Evolutionary conservation across 441 rosid genomes (phyloP), one percentile per base, ranked within the genome.

Genomic region (Macaranga tanarius): DNA sequence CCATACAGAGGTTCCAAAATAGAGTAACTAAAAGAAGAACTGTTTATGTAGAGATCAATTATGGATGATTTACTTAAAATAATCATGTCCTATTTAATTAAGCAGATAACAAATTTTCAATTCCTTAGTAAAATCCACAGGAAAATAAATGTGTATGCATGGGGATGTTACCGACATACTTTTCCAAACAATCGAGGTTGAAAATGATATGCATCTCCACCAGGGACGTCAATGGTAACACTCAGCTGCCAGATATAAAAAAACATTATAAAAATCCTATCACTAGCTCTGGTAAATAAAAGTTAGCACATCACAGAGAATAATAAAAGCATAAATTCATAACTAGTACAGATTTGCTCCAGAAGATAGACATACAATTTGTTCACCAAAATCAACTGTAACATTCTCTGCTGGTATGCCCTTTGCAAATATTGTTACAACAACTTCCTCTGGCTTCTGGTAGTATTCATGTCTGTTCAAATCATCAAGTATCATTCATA

Each of bases 111-210:
- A 59, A n/a, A 23, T 3, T 5, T 40, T 34, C 23, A 20, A 52
- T 17, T 12, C 23, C 16, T 15, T 47, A 8, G 45, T n/a, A 44
- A 44, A 25, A 34, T 19, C 40, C 26, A 59, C 3, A 50, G 2
- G 20, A n/a, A 45, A 56, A 38, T 2, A 31, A 31, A 62, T 15
- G 58, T 20, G 64, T 34, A 31, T 15, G 71, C 12, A 47, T 22
- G 28, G 16, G 62, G 66, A 61, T 48, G 59, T 31, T 1, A 28
- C 10, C 10, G 9, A 17, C 28, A 50, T 84, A 93, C 98, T 90
- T 91, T 91, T 73, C 88, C 93, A 61, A 90, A 93, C 73, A 92
- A 80, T 61, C 96, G 90, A 51, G 90, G 89, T 77, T 92, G 98
- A 74, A 91, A 88, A 80, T 80, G 84, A 82, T 87, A 93, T 0